These are phyloP conservation scores for Arthrobotrys sphaeroides DNA, from an alignment of 2,329 filamentous ascomycete species.

Conservation along the genomic window DNA sequence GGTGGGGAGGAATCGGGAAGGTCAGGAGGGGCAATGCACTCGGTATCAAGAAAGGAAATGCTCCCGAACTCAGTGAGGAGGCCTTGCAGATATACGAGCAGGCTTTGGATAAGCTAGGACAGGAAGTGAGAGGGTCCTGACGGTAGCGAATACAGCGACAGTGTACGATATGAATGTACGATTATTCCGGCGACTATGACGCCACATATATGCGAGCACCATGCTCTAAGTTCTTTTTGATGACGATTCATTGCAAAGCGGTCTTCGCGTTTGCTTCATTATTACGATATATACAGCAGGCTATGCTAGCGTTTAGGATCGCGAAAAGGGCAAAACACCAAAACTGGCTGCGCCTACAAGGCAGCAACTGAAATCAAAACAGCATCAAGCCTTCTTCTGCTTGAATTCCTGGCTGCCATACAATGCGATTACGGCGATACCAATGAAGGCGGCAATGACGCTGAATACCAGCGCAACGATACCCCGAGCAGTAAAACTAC, in stretches of 20 bases:
- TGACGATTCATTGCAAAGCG: not conserved
- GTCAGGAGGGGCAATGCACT: constrained; percentile 65
- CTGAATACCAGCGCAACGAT: constrained; percentile 80
- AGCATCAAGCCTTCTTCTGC: constrained; percentile 24
- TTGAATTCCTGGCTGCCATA: constrained; percentile 67
- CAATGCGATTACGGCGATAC: constrained; percentile 73
- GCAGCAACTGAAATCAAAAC: not conserved
- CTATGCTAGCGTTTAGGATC: constrained; percentile 6
- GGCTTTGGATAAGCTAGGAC: constrained; percentile 67
- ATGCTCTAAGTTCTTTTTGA: not conserved
- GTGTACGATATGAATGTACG: constrained; percentile 29
- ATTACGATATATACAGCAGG: constrained; percentile 25
- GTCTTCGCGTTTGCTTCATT: not conserved
- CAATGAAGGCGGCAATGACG: constrained; percentile 73
- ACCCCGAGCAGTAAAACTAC: constrained; percentile 72
- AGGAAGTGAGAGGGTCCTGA: constrained; percentile 66
- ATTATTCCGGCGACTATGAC: not conserved
- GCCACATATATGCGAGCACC: not conserved
- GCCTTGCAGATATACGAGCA: constrained; percentile 61
- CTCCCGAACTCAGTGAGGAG: not conserved
- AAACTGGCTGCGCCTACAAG: not conserved
- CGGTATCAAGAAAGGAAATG: constrained; percentile 61
- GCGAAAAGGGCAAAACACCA: not conserved
- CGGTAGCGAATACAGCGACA: not conserved
- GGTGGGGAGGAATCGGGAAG: constrained; percentile 81